Evolutionary conservation across 139 green algal species (phyloP), one percentile per base, ranked within the genome.

Genomic region (Coelastrella sp.): DNA sequence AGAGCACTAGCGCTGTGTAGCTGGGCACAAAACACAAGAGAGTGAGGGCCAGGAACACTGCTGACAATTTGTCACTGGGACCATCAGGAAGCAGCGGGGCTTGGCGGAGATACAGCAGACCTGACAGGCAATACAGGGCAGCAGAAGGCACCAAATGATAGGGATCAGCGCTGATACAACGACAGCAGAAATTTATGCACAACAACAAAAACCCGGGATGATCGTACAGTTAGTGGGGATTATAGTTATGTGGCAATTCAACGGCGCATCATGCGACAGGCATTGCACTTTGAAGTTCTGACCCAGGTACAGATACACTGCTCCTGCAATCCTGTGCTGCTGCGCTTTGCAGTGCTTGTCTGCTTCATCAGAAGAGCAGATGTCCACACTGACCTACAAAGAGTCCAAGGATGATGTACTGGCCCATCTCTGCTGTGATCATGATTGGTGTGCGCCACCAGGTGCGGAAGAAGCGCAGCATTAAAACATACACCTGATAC

Each of bases 1-100:
- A 94, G 32, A 88, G 62, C n/a, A 85, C 79, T 64, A 87, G 69
- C 43, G 85, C 89, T 6, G 88, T 90, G 80, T 87, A 92, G 50
- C 84, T 69, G 53, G 90, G 91, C 1, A 86, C 93, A 82, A 94
- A 94, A 23, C 50, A 45, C 40, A 83, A 53, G 53, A 83, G 41
- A 32, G 76, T 59, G 32, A 83, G 76, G 30, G n/a, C 23, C 4
- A 83, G 32, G 37, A 83, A 83, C 11, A 83, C 40, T 5, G 57
- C 35, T 15, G 35, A 41, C 76, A 83, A 37, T 13, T n/a, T 15
- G 13, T 83, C 76, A 35, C 21, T 59, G 25, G 73, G 73, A 5
- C 21, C 73, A 66, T 81, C 34, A 13, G 73, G 73, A 30, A 81
- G 73, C 48, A 57, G 17, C 4, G 30, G 3, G 7, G 48, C 27